phyloP scores from a whole-genome alignment of 768 basidiomycete species.

The Daedalea quercina region DNA sequence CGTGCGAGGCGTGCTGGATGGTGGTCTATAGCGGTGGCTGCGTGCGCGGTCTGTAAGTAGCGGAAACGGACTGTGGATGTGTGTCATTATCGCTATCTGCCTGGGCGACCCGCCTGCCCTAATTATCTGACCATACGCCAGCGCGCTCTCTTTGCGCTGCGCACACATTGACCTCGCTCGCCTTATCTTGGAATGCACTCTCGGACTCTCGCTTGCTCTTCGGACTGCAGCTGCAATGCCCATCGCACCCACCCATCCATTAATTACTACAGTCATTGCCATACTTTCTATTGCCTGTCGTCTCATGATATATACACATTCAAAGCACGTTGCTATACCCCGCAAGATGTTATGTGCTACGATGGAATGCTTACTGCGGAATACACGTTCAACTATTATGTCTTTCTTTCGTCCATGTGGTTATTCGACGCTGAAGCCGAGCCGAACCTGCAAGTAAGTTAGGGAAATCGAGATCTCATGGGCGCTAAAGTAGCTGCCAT shows the following conservation, averaged over 20 bases:
- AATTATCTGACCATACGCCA: slow-evolving; percentile 1
- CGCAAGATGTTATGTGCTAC: neutral
- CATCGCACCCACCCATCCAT: neutral
- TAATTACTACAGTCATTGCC: neutral
- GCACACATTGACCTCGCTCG: neutral
- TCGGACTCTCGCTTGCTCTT: neutral
- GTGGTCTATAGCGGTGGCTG: slow-evolving; percentile 18
- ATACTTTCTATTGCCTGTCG: neutral
- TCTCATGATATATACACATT: slow-evolving; percentile 2
- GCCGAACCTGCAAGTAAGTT: too few relatives aligned
- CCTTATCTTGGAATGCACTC: neutral
- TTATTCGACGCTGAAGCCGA: too few relatives aligned
- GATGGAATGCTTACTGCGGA: neutral
- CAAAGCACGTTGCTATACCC: slow-evolving; percentile 15
- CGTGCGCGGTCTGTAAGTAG: slow-evolving; percentile 2
- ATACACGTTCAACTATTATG: neutral
- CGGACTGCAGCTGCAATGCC: neutral
- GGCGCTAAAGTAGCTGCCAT: too few relatives aligned
- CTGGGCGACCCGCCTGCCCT: neutral
- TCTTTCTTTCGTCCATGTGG: too few relatives aligned
- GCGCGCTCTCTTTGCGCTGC: neutral
- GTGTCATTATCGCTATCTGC: slow-evolving; percentile 6
- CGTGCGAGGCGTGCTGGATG: slow-evolving; percentile 52
- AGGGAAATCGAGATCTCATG: too few relatives aligned
- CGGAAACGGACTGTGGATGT: slow-evolving; percentile 1